Conservation (phyloP, 1,284 basidiomycete species). For the Bondarzewia mesenterica region DNA sequence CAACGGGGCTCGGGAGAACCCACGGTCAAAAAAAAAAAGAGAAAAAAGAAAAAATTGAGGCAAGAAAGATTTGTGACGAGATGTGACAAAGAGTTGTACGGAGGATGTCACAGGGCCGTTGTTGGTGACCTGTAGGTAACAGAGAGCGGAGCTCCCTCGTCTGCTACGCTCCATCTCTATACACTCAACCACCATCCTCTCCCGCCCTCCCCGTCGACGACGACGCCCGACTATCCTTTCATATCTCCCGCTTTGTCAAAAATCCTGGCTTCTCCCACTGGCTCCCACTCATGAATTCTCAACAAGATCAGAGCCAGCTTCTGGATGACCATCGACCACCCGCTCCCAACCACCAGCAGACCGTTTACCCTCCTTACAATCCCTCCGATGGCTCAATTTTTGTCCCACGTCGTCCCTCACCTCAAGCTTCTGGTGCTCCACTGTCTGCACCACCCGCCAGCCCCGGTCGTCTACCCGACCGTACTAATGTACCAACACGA, state of each 20-base stretch:
- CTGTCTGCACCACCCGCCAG: neutral
- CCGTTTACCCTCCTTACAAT: neutral
- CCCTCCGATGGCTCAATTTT: neutral
- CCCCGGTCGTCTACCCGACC: conserved; percentile 33
- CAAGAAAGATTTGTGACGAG: too few relatives aligned
- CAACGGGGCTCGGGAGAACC: too few relatives aligned
- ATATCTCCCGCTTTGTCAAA: neutral
- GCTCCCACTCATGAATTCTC: neutral
- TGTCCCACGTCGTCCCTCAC: neutral
- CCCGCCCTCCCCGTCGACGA: neutral
- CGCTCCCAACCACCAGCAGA: neutral
- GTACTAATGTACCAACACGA: conserved; percentile 45
- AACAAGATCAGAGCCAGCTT: neutral
- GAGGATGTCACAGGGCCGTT: neutral
- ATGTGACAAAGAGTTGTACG: neutral
- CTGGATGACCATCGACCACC: neutral
- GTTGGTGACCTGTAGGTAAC: neutral
- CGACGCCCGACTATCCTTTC: neutral
- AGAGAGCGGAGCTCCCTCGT: neutral
- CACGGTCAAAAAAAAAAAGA: too few relatives aligned
- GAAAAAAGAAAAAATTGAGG: too few relatives aligned
- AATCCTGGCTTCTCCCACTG: neutral
- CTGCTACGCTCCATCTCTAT: too few relatives aligned
- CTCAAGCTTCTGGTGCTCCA: neutral
- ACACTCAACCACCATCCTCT: neutral